phyloP scores from a whole-genome alignment of 495 filamentous ascomycete genomes.

The Aspergillus hancockii region DNA sequence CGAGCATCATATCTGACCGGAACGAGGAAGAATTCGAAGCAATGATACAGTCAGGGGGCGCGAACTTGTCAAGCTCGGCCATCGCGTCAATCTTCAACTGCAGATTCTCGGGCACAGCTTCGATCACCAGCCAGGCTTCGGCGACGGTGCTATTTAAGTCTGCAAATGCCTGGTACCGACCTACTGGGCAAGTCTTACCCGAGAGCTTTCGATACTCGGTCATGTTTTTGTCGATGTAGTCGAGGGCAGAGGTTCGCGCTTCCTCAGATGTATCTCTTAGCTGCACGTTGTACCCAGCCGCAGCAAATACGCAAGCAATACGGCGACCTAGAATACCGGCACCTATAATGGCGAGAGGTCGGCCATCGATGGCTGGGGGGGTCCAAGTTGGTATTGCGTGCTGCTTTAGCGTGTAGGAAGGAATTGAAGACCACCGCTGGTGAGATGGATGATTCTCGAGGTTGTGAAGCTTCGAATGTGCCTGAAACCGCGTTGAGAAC shows the following conservation, averaged over 20 bases:
- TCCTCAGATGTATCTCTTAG: conserved; percentile 33
- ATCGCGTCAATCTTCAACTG: conserved; percentile 48
- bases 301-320: conserved; percentile 34
- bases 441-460: not conserved
- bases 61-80: conserved; percentile 41
- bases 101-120: conserved; percentile 53
- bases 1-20: conserved; percentile 43
- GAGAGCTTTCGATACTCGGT: not conserved
- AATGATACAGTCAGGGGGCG: conserved; percentile 46
- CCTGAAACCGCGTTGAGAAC: too few species aligned
- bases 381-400: not conserved
- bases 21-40: conserved; percentile 50
- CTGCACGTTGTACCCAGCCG: conserved; percentile 41
- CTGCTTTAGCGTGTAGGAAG: not conserved
- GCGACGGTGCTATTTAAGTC: not conserved
- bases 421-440: not conserved
- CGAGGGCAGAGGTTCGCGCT: conserved; percentile 22
- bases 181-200: not conserved
- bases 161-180: not conserved
- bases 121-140: conserved; percentile 43
- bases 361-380: not conserved
- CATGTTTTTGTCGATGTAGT: not conserved
- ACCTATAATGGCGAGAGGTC: conserved; percentile 42
- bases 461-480: not conserved
- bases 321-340: conserved; percentile 46